These are phyloP conservation scores for Aspergillus pseudoterreus DNA, from an alignment of 2,329 filamentous ascomycete species.

Conservation along the genomic window DNA sequence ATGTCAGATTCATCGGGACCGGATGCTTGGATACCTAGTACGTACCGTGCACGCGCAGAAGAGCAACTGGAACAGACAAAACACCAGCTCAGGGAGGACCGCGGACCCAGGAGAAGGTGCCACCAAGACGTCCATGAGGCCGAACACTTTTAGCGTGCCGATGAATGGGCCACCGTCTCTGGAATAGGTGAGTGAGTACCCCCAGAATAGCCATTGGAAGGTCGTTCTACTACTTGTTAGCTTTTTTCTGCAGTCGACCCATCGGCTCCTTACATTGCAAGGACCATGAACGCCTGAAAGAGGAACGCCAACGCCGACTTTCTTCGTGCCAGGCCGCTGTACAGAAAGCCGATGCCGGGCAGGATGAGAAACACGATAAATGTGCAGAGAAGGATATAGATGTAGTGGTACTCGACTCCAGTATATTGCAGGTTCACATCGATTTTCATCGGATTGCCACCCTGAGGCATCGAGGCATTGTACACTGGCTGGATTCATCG, in stretches of 20 bases:
- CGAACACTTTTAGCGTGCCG: constrained; percentile 59
- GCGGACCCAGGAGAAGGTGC: constrained; percentile 58
- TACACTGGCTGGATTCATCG: constrained; percentile 26
- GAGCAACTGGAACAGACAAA: constrained; percentile 63
- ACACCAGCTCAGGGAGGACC: constrained; percentile 61
- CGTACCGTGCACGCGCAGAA: constrained; percentile 51
- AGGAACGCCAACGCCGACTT: constrained; percentile 61
- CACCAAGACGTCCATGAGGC: constrained; percentile 57
- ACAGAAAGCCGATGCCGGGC: constrained; percentile 62
- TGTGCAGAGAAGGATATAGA: constrained; percentile 54
- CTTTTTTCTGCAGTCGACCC: not conserved
- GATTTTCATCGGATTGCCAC: constrained; percentile 51
- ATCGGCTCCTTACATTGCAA: constrained; percentile 44
- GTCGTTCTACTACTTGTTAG: constrained; percentile 27
- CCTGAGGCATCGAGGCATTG: constrained; percentile 44
- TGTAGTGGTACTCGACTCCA: constrained; percentile 59
- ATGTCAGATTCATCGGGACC: constrained; percentile 17
- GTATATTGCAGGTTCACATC: constrained; percentile 58
- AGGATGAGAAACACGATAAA: constrained; percentile 66
- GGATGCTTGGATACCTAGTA: not conserved
- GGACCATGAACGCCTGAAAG: constrained; percentile 60
- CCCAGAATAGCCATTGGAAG: constrained; percentile 61
- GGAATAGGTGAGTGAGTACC: constrained; percentile 61
- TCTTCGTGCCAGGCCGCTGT: constrained; percentile 59
- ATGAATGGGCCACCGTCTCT: constrained; percentile 60